Conservation (phyloP, 108 stramenopile species). For the Nitzschia sp. region DNA sequence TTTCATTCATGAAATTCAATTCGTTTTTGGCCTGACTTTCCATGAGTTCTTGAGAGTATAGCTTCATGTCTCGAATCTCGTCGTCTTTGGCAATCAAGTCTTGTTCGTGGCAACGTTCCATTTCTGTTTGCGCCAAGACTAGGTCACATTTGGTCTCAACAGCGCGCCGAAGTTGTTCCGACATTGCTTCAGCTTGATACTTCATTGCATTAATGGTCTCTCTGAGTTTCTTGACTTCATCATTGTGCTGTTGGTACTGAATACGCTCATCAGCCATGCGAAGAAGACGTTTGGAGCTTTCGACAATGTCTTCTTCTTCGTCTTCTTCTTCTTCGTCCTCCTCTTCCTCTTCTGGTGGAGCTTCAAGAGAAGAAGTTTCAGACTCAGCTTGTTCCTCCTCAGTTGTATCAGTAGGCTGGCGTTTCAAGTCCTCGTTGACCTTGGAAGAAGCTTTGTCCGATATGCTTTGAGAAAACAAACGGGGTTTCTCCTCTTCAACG, state of each 20-base stretch:
- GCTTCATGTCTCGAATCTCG: slow-evolving; percentile 23
- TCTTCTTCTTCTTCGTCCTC: not conserved
- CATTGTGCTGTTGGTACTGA: slow-evolving; percentile 38
- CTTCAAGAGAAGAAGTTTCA: slow-evolving; percentile 1
- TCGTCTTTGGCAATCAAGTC: slow-evolving; percentile 27
- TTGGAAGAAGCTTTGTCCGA: too few relatives aligned
- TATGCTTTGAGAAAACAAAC: not conserved
- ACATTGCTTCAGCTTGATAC: slow-evolving; percentile 38
- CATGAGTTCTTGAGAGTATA: slow-evolving; percentile 22
- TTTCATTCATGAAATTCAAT: slow-evolving; percentile 52
- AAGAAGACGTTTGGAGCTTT: slow-evolving; percentile 34
- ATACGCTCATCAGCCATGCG: slow-evolving; percentile 36
- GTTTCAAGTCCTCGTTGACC: not conserved
- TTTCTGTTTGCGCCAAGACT: slow-evolving; percentile 52
- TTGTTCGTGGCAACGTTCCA: slow-evolving; percentile 46
- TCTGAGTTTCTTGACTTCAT: slow-evolving; percentile 39
- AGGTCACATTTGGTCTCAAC: slow-evolving; percentile 53
- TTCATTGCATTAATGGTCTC: slow-evolving; percentile 36
- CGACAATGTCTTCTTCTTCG: slow-evolving; percentile 30
- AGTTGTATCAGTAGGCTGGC: slow-evolving; percentile 3
- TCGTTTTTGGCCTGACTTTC: slow-evolving; percentile 40
- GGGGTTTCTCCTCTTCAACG: slow-evolving; percentile 21
- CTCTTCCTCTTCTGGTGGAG: not conserved
- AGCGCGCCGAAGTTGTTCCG: slow-evolving; percentile 51
- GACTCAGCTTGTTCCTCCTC: slow-evolving; percentile 14